phyloP scores from a whole-genome alignment of 73 alveolate species.

The Paramecium primaurelia region DNA sequence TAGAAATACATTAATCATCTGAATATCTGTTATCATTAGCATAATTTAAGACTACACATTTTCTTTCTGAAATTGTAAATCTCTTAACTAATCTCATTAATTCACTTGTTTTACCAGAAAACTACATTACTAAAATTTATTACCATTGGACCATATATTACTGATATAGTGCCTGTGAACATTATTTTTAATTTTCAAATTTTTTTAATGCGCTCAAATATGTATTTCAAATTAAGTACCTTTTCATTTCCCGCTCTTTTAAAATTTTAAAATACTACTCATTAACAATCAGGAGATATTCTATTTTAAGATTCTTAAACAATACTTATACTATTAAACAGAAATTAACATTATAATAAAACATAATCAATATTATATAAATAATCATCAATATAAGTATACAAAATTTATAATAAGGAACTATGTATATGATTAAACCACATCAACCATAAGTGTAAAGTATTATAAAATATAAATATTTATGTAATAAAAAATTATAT shows the following conservation, averaged over 20 bases:
- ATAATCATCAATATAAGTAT: neutral
- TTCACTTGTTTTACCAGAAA: constrained; percentile 92
- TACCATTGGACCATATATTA: constrained; percentile 85
- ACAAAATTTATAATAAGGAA: neutral
- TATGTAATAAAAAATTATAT: neutral
- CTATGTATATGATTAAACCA: no score
- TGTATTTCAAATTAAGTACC: neutral
- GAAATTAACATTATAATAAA: neutral
- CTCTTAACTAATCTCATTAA: constrained; percentile 77
- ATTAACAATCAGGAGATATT: neutral
- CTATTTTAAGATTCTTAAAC: neutral
- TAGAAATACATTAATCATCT: constrained; percentile 71
- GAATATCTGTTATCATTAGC: constrained; percentile 80
- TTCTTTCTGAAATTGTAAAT: constrained; percentile 69
- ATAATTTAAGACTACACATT: constrained; percentile 73
- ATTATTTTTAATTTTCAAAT: neutral
- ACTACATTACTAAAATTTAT: constrained; percentile 49
- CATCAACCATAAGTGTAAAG: neutral
- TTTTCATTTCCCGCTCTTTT: neutral
- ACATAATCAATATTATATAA: neutral
- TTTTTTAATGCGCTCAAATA: neutral
- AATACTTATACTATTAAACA: neutral
- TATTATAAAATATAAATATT: neutral
- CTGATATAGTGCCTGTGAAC: constrained; percentile 76
- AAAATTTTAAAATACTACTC: neutral